These are phyloP conservation scores for Teratosphaeria viscida DNA, from an alignment of 2,329 filamentous ascomycete genomes.

Conservation along the genomic window DNA sequence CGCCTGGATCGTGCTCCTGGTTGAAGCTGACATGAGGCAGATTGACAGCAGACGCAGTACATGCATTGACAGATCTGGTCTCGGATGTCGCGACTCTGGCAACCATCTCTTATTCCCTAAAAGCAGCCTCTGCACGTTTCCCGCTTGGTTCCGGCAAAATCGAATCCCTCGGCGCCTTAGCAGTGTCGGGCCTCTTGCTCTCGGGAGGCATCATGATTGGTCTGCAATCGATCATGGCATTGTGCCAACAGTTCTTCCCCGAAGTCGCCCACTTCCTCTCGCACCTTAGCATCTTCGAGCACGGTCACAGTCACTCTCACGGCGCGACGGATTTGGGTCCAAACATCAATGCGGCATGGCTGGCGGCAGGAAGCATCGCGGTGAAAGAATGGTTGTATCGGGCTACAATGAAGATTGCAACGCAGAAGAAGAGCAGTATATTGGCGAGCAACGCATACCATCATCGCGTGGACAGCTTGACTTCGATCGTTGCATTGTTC, in stretches of 20 bases:
- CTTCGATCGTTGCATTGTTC: constrained; percentile 81
- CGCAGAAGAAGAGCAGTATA: constrained; percentile 88
- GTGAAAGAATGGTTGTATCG: constrained; percentile 96
- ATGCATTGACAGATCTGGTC: constrained; percentile 88
- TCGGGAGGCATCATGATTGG: constrained; percentile 89
- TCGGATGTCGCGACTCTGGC: constrained; percentile 90
- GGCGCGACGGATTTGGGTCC: constrained; percentile 46
- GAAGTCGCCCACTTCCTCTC: constrained; percentile 33
- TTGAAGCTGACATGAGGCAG: constrained; percentile 4
- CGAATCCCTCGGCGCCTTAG: constrained; percentile 88
- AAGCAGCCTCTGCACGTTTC: constrained; percentile 71
- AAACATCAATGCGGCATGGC: constrained; percentile 88
- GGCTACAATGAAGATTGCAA: constrained; percentile 94
- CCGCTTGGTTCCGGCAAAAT: constrained; percentile 93
- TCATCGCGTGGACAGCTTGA: constrained; percentile 91
- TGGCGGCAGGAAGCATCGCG: constrained; percentile 78
- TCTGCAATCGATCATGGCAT: constrained; percentile 51
- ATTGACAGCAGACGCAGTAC: constrained; percentile 69
- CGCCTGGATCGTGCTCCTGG: neutral
- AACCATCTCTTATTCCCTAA: constrained; percentile 87
- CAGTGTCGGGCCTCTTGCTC: constrained; percentile 83
- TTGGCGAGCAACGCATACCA: constrained; percentile 93
- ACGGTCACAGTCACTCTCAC: constrained; percentile 54
- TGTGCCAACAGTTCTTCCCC: constrained; percentile 39
- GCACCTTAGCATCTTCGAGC: constrained; percentile 31